Evolutionary conservation across 2,329 filamentous ascomycete species (phyloP).

Genomic region (Colletotrichum gloeosporioides): DNA sequence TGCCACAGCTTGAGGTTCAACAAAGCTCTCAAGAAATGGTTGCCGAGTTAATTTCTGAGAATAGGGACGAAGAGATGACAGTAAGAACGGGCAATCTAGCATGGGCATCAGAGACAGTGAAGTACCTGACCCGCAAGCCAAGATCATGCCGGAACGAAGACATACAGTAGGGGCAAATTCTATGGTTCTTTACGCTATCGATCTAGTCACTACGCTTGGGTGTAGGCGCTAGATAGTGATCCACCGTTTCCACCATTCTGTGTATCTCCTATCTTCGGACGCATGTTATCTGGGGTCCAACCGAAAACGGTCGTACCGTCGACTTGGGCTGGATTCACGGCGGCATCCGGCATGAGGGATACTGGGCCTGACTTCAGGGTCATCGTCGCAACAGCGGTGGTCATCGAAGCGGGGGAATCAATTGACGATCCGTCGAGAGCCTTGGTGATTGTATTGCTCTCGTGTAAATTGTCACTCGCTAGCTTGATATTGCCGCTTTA

Average conservation of each 20-base stretch:
- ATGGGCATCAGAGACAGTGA: neutral
- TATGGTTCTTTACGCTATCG: neutral
- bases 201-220: neutral
- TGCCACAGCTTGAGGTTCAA: too few species aligned
- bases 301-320: neutral
- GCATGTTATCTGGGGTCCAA: neutral
- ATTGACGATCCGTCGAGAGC: too few species aligned
- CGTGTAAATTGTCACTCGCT: neutral
- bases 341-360: too few species aligned
- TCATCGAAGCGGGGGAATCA: too few species aligned
- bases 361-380: too few species aligned
- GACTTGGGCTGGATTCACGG: too few species aligned
- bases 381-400: too few species aligned
- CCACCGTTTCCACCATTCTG: neutral
- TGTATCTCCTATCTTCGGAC: neutral
- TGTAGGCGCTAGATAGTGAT: neutral
- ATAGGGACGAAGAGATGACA: neutral
- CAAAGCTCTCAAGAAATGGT: too few species aligned
- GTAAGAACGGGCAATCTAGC: neutral
- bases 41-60: neutral
- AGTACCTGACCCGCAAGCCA: neutral
- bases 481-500: neutral
- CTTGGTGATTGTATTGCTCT: neutral
- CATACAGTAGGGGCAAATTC: accelerated
- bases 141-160: neutral